phyloP scores from a whole-genome alignment of 345 rosid species.

The Brassica nigra region DNA sequence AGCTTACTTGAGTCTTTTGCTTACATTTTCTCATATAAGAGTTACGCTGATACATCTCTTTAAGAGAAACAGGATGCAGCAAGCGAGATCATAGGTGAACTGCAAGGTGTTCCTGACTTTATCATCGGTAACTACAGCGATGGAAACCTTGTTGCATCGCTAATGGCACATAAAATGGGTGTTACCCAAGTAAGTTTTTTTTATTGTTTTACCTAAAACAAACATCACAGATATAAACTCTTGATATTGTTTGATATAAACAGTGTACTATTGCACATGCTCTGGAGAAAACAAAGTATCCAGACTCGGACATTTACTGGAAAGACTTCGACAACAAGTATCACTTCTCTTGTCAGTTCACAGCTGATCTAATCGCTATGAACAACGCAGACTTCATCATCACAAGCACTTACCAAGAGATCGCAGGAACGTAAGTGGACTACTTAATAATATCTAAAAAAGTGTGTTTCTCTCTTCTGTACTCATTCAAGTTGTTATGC shows the following conservation, averaged over 20 bases:
- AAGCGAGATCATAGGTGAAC: conserved; percentile 80
- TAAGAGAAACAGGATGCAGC: conserved; percentile 68
- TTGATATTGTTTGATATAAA: conserved; percentile 19
- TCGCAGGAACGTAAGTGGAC: conserved; percentile 88
- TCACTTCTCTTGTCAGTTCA: conserved; percentile 97
- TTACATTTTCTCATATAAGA: neutral
- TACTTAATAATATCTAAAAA: neutral
- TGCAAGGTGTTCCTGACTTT: conserved; percentile 89
- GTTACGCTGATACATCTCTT: neutral
- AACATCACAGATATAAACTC: conserved; percentile 13
- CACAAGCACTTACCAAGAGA: conserved; percentile 98
- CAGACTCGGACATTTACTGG: conserved; percentile 99
- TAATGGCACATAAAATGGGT: conserved; percentile 92
- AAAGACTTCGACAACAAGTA: conserved; percentile 86
- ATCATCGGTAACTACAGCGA: conserved; percentile 98
- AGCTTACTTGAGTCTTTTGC: neutral
- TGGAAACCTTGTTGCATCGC: conserved; percentile 95
- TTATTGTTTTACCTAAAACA: neutral
- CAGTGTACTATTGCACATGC: conserved; percentile 99
- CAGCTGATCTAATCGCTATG: conserved; percentile 97
- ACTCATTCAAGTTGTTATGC: neutral
- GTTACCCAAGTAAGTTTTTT: conserved; percentile 69
- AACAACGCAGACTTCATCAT: conserved; percentile 95
- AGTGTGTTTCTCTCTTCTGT: neutral
- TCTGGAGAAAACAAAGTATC: conserved; percentile 97